Base-by-base conservation (phyloP, 2,329 filamentous ascomycete genomes). In the Atkinsonella hypoxylon region DNA sequence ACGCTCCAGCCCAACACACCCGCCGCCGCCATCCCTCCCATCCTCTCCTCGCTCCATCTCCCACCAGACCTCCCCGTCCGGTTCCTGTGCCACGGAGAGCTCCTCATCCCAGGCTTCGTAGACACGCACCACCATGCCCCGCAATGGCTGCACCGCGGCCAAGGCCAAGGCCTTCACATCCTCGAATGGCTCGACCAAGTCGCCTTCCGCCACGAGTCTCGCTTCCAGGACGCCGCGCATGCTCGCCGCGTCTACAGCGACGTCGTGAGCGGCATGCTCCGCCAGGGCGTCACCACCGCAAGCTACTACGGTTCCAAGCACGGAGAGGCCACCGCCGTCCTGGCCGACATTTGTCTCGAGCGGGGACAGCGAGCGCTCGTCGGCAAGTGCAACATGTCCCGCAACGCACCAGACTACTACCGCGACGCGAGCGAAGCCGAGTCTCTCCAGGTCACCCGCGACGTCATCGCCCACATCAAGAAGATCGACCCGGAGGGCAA, bases 71-170 rank as follows among this genome's bases (percentile, higher is more conserved):
- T 26, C n/a, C 50, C 51, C 2, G 31, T 59, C 9, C 47, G 32
- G 1, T 47, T 49, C 12, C 65, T 78, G 2, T 45, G 56, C 2
- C 64, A 60, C 8, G 70, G 70, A 39, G 64, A 77, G 44, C 79
- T 82, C 57, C 62, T 82, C 45, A 73, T 81, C 51, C 79, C 79
- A 0, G 78, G 78, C 42, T 76, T 82, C 57, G 67, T 85, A 49
- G 82, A 85, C 65, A 84, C 81, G 1, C 82, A 85, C 62, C 83
- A 82, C 53, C 82, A 86, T 58, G 82, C 82, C 0, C 81, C 82
- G 39, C 73, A 78, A 56, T 76, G 71, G 69, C 64, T 70, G 13
- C 70, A 71, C 62, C 66, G 72, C 22, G 71, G 75, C 30, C 64
- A 76, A 4, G 71, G 72, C 5, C 71, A 76, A 57, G 67, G 75